These are phyloP conservation scores for Flaveria brownii DNA, from an alignment of 129 eudicot genomes.

Conservation along the genomic window DNA sequence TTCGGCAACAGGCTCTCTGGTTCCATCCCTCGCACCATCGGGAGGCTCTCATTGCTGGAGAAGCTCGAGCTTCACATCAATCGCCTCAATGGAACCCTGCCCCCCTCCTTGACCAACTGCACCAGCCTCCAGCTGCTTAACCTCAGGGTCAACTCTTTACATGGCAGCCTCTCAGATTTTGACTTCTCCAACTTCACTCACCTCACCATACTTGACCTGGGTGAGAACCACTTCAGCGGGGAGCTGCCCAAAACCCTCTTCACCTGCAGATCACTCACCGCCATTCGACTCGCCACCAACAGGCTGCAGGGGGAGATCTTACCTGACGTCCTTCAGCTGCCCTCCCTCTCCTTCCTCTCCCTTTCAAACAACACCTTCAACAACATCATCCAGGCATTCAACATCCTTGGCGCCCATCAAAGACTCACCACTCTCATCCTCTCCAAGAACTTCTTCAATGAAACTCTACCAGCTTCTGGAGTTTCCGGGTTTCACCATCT, in stretches of 20 bases:
- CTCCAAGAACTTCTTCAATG: slow-evolving; percentile 15
- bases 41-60: neutral
- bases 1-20: neutral
- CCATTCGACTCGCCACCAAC: slow-evolving; percentile 3
- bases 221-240: neutral
- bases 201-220: slow-evolving; percentile 10
- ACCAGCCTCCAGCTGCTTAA: slow-evolving; percentile 7
- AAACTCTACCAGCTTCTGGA: neutral
- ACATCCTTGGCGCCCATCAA: neutral
- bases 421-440: slow-evolving; percentile 7
- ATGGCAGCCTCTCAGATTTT: neutral
- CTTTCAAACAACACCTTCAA: neutral
- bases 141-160: slow-evolving; percentile 1
- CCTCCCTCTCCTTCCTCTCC: slow-evolving; percentile 6
- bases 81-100: slow-evolving; percentile 1
- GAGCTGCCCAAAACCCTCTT: neutral
- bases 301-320: neutral
- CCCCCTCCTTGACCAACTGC: neutral
- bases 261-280: slow-evolving; percentile 3
- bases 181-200: neutral
- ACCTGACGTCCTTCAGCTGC: neutral
- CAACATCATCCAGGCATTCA: neutral
- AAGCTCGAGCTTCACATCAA: slow-evolving; percentile 8
- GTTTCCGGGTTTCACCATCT: neutral
- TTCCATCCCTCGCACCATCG: neutral